phyloP scores from a whole-genome alignment of 768 basidiomycete genomes.

The Mrakia gelida region DNA sequence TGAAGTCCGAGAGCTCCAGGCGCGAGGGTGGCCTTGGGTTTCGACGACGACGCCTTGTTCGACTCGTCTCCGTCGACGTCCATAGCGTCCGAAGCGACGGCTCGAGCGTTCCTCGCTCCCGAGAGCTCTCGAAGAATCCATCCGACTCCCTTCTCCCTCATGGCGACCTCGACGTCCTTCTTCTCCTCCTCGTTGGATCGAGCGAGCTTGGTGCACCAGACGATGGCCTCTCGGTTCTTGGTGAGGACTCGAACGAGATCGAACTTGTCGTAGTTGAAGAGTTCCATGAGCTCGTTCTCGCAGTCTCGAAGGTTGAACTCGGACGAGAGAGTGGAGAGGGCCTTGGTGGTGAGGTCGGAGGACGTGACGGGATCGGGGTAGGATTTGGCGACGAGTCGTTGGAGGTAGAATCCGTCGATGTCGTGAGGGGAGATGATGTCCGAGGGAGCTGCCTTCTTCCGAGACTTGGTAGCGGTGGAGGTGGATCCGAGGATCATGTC shows the following conservation, averaged over 20 bases:
- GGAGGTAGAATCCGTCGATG: slow-evolving; percentile 98
- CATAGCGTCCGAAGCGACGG: slow-evolving; percentile 55
- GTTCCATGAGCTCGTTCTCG: slow-evolving; percentile 93
- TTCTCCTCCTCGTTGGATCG: slow-evolving; percentile 81
- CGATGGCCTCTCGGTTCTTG: slow-evolving; percentile 91
- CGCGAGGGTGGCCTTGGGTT: slow-evolving; percentile 70
- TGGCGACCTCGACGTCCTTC: slow-evolving; percentile 91
- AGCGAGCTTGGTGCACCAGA: slow-evolving; percentile 97
- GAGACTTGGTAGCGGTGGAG: not conserved
- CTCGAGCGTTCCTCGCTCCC: slow-evolving; percentile 65
- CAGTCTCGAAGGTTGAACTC: slow-evolving; percentile 84
- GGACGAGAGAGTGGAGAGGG: slow-evolving; percentile 69
- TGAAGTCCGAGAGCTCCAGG: slow-evolving; percentile 77
- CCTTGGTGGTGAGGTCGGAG: slow-evolving; percentile 79
- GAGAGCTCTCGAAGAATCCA: slow-evolving; percentile 89
- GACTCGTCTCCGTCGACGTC: slow-evolving; percentile 61
- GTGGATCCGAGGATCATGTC: slow-evolving; percentile 64
- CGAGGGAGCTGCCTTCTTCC: slow-evolving; percentile 52
- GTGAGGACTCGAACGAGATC: slow-evolving; percentile 83
- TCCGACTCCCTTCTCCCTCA: slow-evolving; percentile 93
- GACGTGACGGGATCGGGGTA: slow-evolving; percentile 94
- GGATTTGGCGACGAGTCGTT: slow-evolving; percentile 82
- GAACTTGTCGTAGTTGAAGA: slow-evolving; percentile 90
- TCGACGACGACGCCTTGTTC: slow-evolving; percentile 41
- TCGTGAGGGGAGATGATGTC: slow-evolving; percentile 81